Evolutionary conservation across 306 rosid species (phyloP).

Genomic region (Vigna hirtella): DNA sequence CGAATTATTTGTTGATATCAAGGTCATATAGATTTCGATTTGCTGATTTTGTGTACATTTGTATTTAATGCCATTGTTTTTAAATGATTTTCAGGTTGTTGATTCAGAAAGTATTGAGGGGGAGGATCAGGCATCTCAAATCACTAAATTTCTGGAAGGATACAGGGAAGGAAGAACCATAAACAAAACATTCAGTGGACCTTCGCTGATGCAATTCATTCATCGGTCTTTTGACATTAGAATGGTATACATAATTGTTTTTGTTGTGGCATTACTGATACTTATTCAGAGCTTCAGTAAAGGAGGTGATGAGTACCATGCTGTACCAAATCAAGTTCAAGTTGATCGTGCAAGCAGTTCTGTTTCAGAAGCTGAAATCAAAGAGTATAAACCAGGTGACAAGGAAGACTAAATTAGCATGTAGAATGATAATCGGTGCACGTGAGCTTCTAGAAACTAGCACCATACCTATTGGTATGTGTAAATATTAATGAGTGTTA

Average conservation of each 20-base stretch:
- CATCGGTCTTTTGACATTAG: slow-evolving; percentile 66
- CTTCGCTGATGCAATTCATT: slow-evolving; percentile 55
- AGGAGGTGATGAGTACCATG: slow-evolving; percentile 59
- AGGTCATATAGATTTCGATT: slow-evolving; percentile 1
- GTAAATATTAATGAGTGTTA: slow-evolving; percentile 42
- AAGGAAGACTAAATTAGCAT: slow-evolving; percentile 71
- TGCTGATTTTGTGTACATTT: slow-evolving; percentile 27
- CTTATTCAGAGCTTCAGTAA: slow-evolving; percentile 55
- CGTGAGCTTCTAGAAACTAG: slow-evolving; percentile 28
- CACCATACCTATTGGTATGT: slow-evolving; percentile 44
- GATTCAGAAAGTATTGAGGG: slow-evolving; percentile 76
- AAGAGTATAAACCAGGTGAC: slow-evolving; percentile 67
- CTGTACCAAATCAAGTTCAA: slow-evolving; percentile 58
- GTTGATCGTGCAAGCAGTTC: slow-evolving; percentile 58
- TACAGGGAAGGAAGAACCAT: slow-evolving; percentile 80
- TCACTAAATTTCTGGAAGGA: slow-evolving; percentile 77
- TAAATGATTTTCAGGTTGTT: slow-evolving; percentile 59
- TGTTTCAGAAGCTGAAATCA: slow-evolving; percentile 55
- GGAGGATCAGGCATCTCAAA: slow-evolving; percentile 77
- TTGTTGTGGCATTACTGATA: slow-evolving; percentile 62
- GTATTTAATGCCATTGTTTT: neutral
- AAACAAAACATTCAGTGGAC: slow-evolving; percentile 57
- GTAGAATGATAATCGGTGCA: slow-evolving; percentile 28
- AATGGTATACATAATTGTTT: slow-evolving; percentile 68
- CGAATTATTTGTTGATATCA: neutral